Evolutionary conservation across 2,329 filamentous ascomycete genomes (phyloP).

Genomic region (Nectriaceae sp.): DNA sequence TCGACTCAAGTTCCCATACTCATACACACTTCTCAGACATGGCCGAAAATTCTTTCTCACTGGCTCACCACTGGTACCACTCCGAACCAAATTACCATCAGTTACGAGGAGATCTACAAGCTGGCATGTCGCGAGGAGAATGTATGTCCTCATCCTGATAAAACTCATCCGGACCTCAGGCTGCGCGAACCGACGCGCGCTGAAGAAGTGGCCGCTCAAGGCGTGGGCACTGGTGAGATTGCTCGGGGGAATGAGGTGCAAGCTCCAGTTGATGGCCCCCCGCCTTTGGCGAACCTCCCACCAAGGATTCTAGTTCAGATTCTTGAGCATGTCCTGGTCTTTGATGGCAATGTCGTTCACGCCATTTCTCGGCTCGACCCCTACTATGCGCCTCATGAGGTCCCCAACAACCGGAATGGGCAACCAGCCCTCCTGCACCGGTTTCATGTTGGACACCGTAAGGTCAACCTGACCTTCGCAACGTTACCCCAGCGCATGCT

Average conservation of each 20-base stretch:
- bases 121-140: conserved; percentile 23
- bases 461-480: conserved; percentile 35
- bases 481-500: conserved; percentile 40
- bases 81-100: neutral
- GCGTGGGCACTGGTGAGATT: neutral
- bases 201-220: neutral
- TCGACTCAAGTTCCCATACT: neutral
- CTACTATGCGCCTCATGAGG: conserved; percentile 17
- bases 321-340: conserved; percentile 39
- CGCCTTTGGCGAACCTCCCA: conserved; percentile 34
- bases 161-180: conserved; percentile 14
- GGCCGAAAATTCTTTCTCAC: neutral
- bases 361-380: conserved; percentile 48
- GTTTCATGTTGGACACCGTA: conserved; percentile 40
- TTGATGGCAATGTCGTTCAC: conserved; percentile 38
- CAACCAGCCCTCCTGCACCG: conserved; percentile 32
- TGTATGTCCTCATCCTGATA: conserved; percentile 10
- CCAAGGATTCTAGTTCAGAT: conserved; percentile 35
- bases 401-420: conserved; percentile 12
- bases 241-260: neutral
- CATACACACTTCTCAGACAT: neutral
- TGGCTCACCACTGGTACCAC: neutral
- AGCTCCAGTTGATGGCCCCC: neutral
- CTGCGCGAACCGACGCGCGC: conserved; percentile 5
- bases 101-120: conserved; percentile 9